These are phyloP conservation scores for Sporothrix schenckii DNA, from an alignment of 2,329 filamentous ascomycete species.

Conservation along the genomic window DNA sequence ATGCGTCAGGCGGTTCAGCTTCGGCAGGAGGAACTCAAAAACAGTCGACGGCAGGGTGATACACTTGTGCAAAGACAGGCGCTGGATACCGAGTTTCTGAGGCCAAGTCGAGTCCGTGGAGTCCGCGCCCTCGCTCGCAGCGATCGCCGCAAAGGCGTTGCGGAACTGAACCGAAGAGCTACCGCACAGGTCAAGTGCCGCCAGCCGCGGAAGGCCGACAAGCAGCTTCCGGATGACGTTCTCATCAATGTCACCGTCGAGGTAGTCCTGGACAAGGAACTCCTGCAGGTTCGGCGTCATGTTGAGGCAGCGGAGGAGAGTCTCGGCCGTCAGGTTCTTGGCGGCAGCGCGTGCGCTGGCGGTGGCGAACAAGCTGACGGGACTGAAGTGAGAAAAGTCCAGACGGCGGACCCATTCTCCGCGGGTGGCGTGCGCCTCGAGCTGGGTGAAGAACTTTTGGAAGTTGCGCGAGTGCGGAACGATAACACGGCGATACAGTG, in stretches of 20 bases:
- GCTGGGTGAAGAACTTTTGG: conserved; percentile 74
- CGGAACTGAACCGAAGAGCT: conserved; percentile 71
- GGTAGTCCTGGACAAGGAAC: conserved; percentile 77
- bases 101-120: conserved; percentile 50
- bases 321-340: conserved; percentile 74
- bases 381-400: conserved; percentile 86
- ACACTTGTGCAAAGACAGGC: conserved; percentile 78
- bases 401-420: conserved; percentile 76
- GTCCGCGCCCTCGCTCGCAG: conserved; percentile 41
- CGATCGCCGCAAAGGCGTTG: conserved; percentile 61
- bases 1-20: conserved; percentile 70
- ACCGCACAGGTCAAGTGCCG: conserved; percentile 75
- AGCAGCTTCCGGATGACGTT: conserved; percentile 72
- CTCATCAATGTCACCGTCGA: conserved; percentile 74
- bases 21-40: conserved; percentile 72
- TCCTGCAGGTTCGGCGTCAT: conserved; percentile 74
- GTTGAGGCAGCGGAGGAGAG: conserved; percentile 70
- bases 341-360: conserved; percentile 74
- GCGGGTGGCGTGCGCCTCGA: conserved; percentile 66
- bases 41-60: conserved; percentile 67
- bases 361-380: conserved; percentile 73
- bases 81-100: conserved; percentile 60
- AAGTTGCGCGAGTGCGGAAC: conserved; percentile 83
- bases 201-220: conserved; percentile 64
- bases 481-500: conserved; percentile 77